A percentile compares a stretch with the other conserved stretches of the same genome.
Conservation (phyloP, 352 stramenopile species). For the Globisporangium ultimum region DNA sequence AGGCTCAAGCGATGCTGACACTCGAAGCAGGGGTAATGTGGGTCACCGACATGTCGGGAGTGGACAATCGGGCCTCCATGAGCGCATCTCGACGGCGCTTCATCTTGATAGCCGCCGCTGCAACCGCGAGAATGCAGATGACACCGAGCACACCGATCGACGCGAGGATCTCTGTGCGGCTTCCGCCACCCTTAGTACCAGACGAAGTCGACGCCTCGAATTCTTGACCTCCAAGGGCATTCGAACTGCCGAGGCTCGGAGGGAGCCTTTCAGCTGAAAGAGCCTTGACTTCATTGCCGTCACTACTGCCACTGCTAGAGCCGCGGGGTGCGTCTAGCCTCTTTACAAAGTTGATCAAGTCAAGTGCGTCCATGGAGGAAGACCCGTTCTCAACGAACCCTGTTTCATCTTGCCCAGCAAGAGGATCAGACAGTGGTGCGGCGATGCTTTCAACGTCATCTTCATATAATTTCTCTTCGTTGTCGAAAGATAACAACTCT, state of each 20-base stretch:
- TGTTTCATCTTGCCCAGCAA: background rate
- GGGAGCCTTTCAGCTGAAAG: background rate
- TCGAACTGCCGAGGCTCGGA: background rate
- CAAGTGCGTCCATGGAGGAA: background rate
- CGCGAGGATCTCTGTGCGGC: conserved; percentile 3
- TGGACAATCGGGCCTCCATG: conserved; percentile 1
- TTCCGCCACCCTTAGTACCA: background rate
- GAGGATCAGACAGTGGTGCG: background rate
- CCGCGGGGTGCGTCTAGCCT: background rate
- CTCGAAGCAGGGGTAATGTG: background rate
- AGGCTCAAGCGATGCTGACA: background rate
- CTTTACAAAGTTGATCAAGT: background rate
- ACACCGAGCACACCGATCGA: conserved; percentile 2
- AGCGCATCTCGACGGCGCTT: background rate
- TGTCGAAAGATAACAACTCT: background rate
- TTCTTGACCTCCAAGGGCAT: background rate
- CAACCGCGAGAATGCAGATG: conserved; percentile 1
- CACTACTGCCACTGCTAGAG: background rate
- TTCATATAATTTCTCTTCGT: background rate
- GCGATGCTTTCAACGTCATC: background rate
- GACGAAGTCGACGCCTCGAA: background rate
- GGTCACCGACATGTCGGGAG: background rate
- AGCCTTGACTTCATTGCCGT: background rate
- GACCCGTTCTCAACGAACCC: background rate
- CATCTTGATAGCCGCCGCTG: background rate